These are phyloP conservation scores for Ceriops zippeliana DNA, from an alignment of 345 rosid species.

Conservation along the genomic window DNA sequence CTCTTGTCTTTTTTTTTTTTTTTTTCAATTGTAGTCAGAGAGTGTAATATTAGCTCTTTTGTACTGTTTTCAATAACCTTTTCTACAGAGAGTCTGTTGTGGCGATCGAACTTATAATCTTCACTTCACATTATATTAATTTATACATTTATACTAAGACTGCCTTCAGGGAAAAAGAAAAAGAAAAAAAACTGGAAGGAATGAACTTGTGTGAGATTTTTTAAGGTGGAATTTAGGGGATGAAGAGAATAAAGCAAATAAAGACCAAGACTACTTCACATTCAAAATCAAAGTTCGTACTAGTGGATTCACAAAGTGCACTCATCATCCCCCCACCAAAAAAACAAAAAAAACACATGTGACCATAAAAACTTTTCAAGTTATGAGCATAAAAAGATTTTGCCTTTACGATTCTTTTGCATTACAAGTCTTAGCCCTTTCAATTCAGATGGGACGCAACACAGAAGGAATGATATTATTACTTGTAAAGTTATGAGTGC, in stretches of 20 bases:
- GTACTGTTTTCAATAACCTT: too few species aligned
- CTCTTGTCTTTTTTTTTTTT: too few species aligned
- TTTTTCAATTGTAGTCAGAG: too few species aligned
- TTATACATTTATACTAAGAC: too few species aligned
- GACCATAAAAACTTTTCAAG: slow-evolving; percentile 9
- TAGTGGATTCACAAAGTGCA: neutral
- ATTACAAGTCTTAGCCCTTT: neutral
- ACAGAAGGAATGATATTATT: slow-evolving; percentile 4
- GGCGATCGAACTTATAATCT: too few species aligned
- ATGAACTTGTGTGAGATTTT: neutral
- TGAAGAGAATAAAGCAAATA: neutral
- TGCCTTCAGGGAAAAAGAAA: too few species aligned
- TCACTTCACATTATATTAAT: too few species aligned
- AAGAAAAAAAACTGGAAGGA: neutral
- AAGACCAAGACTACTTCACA: neutral
- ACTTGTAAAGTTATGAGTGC: neutral
- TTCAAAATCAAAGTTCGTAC: slow-evolving; percentile 9
- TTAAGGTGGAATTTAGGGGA: neutral
- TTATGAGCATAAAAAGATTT: slow-evolving; percentile 2
- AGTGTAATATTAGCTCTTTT: too few species aligned
- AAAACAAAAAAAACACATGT: neutral
- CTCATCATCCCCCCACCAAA: neutral
- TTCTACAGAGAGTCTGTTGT: too few species aligned
- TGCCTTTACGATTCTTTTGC: neutral
- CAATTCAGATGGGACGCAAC: neutral